Evolutionary conservation across 441 rosid species (phyloP).

Genomic region (Pelargonium fulgidum): DNA sequence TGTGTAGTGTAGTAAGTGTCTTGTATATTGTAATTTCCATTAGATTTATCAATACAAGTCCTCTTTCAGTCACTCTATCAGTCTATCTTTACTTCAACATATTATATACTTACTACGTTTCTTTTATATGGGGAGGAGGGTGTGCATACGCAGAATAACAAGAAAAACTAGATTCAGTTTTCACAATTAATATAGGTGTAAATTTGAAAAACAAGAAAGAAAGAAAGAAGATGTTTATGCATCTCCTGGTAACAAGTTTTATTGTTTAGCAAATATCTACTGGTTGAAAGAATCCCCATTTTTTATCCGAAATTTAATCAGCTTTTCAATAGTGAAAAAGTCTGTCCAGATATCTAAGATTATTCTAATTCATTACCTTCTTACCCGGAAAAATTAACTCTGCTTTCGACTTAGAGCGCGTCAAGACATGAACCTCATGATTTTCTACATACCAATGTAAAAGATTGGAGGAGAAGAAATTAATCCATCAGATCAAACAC

Average conservation of each 20-base stretch:
- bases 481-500: background rate
- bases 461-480: background rate
- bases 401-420: conserved; percentile 81
- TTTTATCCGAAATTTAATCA: background rate
- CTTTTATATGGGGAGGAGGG: background rate
- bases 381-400: conserved; percentile 89
- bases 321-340: conserved; percentile 10
- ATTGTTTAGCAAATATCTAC: background rate
- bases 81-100: too few species aligned
- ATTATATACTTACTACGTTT: too few species aligned
- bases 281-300: conserved; percentile 9
- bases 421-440: conserved; percentile 59
- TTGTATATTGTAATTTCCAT: too few species aligned
- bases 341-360: conserved; percentile 3
- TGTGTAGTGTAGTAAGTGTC: too few species aligned
- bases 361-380: conserved; percentile 59
- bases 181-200: background rate
- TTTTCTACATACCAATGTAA: conserved; percentile 45
- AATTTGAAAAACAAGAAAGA: background rate
- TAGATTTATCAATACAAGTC: too few species aligned
- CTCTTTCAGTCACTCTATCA: too few species aligned
- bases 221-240: background rate
- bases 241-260: background rate
- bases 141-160: background rate
- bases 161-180: background rate